A percentile compares a stretch with the other conserved stretches of the same genome.
phyloP scores from a whole-genome alignment of 768 basidiomycete genomes.

The Mycena rebaudengoi region DNA sequence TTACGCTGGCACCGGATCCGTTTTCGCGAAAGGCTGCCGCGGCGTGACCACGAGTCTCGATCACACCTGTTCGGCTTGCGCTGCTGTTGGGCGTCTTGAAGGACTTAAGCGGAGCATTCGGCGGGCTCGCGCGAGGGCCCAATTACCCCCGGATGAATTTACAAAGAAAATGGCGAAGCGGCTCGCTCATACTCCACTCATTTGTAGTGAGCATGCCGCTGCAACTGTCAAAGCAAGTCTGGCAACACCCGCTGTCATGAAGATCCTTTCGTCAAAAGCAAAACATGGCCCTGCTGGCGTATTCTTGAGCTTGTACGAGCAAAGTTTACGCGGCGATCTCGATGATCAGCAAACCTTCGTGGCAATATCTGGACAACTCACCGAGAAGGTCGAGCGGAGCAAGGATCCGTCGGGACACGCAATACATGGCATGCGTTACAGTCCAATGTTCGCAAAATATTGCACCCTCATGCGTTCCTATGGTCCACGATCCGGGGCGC shows the following conservation, averaged over 20 bases:
- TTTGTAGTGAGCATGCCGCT: not conserved
- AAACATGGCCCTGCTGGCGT: not conserved
- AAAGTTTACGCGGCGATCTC: not conserved
- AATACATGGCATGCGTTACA: not conserved
- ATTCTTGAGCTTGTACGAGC: not conserved
- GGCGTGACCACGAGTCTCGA: no score
- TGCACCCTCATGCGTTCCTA: not conserved
- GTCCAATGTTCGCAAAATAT: not conserved
- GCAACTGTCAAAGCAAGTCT: not conserved
- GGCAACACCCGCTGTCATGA: not conserved
- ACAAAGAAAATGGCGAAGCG: not conserved
- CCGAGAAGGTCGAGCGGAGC: not conserved
- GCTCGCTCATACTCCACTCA: not conserved
- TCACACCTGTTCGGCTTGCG: no score
- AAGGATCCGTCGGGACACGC: not conserved
- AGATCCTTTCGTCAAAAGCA: not conserved
- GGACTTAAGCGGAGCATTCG: no score
- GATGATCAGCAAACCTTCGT: not conserved
- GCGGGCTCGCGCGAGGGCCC: no score
- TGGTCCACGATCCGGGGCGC: slow-evolving; percentile 2
- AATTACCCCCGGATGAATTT: no score
- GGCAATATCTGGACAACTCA: not conserved
- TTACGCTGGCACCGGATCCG: not conserved
- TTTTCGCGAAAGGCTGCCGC: not conserved
- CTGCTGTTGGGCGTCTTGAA: no score